phyloP scores from a whole-genome alignment of 352 stramenopile genomes.

The Phytophthora pisi region DNA sequence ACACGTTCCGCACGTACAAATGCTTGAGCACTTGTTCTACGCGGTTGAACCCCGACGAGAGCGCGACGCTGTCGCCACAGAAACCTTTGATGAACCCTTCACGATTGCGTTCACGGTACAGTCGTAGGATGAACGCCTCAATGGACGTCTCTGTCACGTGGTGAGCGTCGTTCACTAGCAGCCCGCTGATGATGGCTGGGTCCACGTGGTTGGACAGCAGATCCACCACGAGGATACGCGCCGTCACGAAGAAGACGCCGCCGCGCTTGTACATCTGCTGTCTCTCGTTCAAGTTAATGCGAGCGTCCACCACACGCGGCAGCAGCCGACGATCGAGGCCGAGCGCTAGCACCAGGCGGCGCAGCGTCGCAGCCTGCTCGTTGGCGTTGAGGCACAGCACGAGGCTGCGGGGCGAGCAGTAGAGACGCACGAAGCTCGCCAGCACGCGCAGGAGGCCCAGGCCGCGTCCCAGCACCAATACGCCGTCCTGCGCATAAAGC shows the following conservation, averaged over 20 bases:
- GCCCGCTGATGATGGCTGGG: slow-evolving; percentile 87
- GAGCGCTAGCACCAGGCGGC: slow-evolving; percentile 85
- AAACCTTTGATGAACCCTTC: slow-evolving; percentile 97
- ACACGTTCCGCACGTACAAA: slow-evolving; percentile 92
- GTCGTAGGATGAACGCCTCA: slow-evolving; percentile 96
- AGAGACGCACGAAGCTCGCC: slow-evolving; percentile 92
- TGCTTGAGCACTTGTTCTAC: slow-evolving; percentile 96
- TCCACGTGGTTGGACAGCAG: slow-evolving; percentile 90
- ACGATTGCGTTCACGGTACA: slow-evolving; percentile 91
- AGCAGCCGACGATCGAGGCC: slow-evolving; percentile 87
- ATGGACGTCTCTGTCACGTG: slow-evolving; percentile 94
- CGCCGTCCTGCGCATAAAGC: slow-evolving; percentile 82
- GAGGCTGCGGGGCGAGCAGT: slow-evolving; percentile 78
- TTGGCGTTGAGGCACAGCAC: slow-evolving; percentile 94
- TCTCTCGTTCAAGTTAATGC: slow-evolving; percentile 77
- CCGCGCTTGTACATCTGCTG: slow-evolving; percentile 92
- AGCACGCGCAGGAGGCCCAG: slow-evolving; percentile 89
- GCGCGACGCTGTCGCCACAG: slow-evolving; percentile 90
- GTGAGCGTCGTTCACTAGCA: slow-evolving; percentile 95
- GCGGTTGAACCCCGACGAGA: slow-evolving; percentile 94
- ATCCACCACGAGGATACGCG: slow-evolving; percentile 97
- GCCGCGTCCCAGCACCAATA: slow-evolving; percentile 93
- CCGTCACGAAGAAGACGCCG: slow-evolving; percentile 95
- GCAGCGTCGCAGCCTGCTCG: slow-evolving; percentile 81
- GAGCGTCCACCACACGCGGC: slow-evolving; percentile 85